phyloP scores from a whole-genome alignment of 768 basidiomycete species.

The Lactarius deliciosus region DNA sequence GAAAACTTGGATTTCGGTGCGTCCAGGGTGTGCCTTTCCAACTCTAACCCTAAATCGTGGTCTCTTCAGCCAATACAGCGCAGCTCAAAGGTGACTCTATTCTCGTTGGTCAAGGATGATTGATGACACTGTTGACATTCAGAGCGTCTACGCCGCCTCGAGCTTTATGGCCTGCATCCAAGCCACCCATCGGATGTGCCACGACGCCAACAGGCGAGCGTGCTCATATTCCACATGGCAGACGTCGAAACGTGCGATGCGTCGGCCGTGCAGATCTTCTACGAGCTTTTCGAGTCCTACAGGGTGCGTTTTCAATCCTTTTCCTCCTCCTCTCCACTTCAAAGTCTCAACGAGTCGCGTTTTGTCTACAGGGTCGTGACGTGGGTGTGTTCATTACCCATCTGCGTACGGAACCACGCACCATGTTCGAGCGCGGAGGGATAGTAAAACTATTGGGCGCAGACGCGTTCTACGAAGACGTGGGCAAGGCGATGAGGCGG shows the following conservation, averaged over 20 bases:
- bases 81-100: conserved; percentile 74
- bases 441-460: conserved; percentile 45
- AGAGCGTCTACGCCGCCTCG: conserved; percentile 82
- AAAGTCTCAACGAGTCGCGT: not conserved
- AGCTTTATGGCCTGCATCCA: conserved; percentile 78
- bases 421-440: conserved; percentile 46
- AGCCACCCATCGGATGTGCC: conserved; percentile 91
- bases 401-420: conserved; percentile 39
- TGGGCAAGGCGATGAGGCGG: conserved; percentile 43
- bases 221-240: conserved; percentile 88
- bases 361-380: conserved; percentile 40
- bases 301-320: conserved; percentile 44
- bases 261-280: conserved; percentile 86
- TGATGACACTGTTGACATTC: not conserved
- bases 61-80: conserved; percentile 78
- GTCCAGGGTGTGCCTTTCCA: conserved; percentile 32
- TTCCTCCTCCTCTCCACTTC: not conserved
- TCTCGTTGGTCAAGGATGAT: conserved; percentile 7
- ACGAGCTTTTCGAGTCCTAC: conserved; percentile 77
- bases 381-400: conserved; percentile 50
- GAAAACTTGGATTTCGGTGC: conserved; percentile 90
- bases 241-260: conserved; percentile 92
- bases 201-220: conserved; percentile 66
- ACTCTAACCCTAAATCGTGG: conserved; percentile 17
- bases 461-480: conserved; percentile 46